Conservation (phyloP, 805 yeast species). For the Yamadazyma akitaensis region DNA sequence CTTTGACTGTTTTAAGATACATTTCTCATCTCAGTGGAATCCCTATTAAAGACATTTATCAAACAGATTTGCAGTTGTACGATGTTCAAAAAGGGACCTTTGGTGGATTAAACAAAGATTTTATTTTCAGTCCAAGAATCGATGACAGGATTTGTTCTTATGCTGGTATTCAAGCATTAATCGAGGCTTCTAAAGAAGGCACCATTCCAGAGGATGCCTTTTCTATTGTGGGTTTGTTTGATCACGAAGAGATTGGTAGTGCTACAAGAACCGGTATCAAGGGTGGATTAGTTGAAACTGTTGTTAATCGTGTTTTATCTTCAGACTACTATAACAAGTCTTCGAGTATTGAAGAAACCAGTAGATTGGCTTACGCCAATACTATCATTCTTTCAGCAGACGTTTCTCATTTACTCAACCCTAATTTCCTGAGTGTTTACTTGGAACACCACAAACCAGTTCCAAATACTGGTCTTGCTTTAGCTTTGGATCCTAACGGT, state of each 20-base stretch:
- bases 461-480: conserved; percentile 71
- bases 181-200: conserved; percentile 33
- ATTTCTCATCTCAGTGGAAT: conserved; percentile 60
- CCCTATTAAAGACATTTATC: conserved; percentile 58
- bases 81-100: conserved; percentile 77
- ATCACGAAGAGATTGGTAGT: conserved; percentile 84
- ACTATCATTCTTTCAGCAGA: conserved; percentile 80
- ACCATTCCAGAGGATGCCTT: conserved; percentile 34
- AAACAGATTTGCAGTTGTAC: conserved; percentile 72
- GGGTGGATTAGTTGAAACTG: conserved; percentile 68
- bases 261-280: conserved; percentile 77
- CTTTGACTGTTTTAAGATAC: conserved; percentile 64
- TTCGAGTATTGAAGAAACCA: conserved; percentile 22
- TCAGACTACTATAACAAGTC: conserved; percentile 21
- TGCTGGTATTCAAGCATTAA: conserved; percentile 62
- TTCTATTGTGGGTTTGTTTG: conserved; percentile 63
- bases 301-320: conserved; percentile 53
- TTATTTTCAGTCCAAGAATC: conserved; percentile 72
- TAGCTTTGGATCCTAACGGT: conserved; percentile 74
- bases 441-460: conserved; percentile 76
- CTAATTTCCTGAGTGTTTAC: conserved; percentile 67
- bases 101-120: conserved; percentile 73
- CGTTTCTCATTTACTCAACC: conserved; percentile 78
- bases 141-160: conserved; percentile 83
- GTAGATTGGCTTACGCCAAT: conserved; percentile 58